Percentiles rank a stretch among this genome's conserved stretches.
Evolutionary conservation across 78 protist genomes (phyloP).

Genomic region (Anaeramoeba flamelloides): DNA sequence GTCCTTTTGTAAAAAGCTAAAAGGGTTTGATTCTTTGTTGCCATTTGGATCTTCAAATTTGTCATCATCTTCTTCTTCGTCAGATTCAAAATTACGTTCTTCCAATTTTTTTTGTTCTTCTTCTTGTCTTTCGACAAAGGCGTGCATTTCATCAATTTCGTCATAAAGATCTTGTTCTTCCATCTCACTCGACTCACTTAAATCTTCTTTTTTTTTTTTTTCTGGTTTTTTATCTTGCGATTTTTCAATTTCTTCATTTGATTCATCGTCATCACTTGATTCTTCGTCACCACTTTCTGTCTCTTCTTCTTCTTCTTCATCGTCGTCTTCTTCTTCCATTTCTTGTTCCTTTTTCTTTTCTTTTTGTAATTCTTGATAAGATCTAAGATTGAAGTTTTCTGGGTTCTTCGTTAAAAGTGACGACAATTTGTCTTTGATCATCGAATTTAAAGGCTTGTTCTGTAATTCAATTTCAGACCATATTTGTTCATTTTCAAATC

Average conservation of each 20-base stretch:
- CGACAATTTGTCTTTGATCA: too few species aligned
- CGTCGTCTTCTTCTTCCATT: too few species aligned
- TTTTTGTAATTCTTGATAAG: background rate
- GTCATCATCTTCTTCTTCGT: background rate
- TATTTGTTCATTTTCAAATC: background rate
- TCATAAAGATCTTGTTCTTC: background rate
- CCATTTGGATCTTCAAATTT: background rate
- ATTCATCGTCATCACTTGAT: too few species aligned
- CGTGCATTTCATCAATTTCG: background rate
- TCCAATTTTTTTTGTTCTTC: background rate
- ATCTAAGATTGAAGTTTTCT: too few species aligned
- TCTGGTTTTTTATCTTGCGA: background rate
- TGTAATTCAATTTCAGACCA: background rate
- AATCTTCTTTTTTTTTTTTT: background rate
- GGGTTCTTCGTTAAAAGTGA: too few species aligned
- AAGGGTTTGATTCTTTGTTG: background rate
- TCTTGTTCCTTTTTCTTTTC: constrained; percentile 2
- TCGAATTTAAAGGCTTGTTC: background rate
- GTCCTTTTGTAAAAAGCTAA: background rate
- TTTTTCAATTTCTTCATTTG: background rate
- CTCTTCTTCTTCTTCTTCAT: too few species aligned
- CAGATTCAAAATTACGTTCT: background rate
- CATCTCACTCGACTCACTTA: background rate
- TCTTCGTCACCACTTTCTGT: too few species aligned
- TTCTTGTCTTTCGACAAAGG: background rate